phyloP scores from a whole-genome alignment of 495 filamentous ascomycete genomes.

The Aspergillus cristatus region DNA sequence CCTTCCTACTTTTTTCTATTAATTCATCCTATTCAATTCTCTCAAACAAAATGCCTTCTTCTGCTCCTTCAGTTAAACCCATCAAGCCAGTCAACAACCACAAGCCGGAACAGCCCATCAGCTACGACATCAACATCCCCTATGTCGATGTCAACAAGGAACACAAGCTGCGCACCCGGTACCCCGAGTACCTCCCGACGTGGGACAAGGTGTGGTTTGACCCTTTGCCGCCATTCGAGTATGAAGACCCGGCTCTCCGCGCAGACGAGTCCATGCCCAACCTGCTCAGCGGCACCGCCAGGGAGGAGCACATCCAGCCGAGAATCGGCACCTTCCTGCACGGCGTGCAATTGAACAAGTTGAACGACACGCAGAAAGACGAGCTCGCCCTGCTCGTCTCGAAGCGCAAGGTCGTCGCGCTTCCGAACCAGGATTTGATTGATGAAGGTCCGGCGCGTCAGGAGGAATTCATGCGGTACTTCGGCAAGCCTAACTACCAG shows the following conservation, averaged over 20 bases:
- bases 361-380: constrained; percentile 63
- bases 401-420: constrained; percentile 69
- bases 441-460: constrained; percentile 58
- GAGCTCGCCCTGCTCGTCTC: constrained; percentile 70
- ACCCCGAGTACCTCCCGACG: constrained; percentile 52
- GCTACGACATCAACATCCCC: constrained; percentile 50
- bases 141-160: constrained; percentile 37
- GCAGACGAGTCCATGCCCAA: constrained; percentile 49
- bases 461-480: constrained; percentile 46
- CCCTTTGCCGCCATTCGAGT: constrained; percentile 48
- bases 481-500: constrained; percentile 53
- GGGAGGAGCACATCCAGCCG: constrained; percentile 56
- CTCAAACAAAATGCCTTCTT: constrained; percentile 17
- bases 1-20: no score
- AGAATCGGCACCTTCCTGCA: constrained; percentile 63
- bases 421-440: constrained; percentile 62
- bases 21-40: neutral
- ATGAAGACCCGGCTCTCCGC: constrained; percentile 48
- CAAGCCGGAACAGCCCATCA: constrained; percentile 35
- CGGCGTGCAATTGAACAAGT: constrained; percentile 60
- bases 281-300: constrained; percentile 39
- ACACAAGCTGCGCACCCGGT: constrained; percentile 36
- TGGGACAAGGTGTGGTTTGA: constrained; percentile 56
- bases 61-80: constrained; percentile 25
- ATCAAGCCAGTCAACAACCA: constrained; percentile 21